Percentiles rank a stretch among this genome's conserved stretches.
These are phyloP conservation scores for Oropetium thomaeum DNA, from an alignment of 176 grass and related monocot genomes.

Conservation along the genomic window DNA sequence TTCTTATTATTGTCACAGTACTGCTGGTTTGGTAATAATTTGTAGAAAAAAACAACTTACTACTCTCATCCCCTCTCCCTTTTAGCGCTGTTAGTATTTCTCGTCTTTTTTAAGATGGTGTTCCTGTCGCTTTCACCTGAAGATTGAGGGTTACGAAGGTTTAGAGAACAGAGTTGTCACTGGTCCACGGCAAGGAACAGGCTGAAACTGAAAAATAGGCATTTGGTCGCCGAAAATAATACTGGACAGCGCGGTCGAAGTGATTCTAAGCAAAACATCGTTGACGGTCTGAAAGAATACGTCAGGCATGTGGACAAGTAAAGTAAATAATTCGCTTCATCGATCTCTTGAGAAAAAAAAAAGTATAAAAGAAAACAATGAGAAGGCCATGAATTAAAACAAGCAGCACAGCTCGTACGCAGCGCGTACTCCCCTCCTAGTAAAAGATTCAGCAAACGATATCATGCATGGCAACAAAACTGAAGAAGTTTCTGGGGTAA, in stretches of 20 bases:
- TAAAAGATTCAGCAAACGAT: constrained; percentile 27
- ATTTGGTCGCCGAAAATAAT: constrained; percentile 57
- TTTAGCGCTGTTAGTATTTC: too few species aligned
- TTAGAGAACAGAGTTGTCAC: neutral
- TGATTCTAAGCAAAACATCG: constrained; percentile 78
- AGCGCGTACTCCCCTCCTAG: constrained; percentile 29
- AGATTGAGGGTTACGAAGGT: neutral
- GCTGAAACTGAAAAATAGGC: too few species aligned
- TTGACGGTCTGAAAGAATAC: constrained; percentile 63
- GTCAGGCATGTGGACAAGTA: too few species aligned
- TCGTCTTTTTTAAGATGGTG: too few species aligned
- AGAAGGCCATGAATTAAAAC: neutral
- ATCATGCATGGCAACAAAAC: constrained; percentile 15
- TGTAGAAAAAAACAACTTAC: too few species aligned
- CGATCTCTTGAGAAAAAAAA: neutral
- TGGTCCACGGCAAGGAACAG: neutral
- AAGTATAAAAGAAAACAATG: too few species aligned
- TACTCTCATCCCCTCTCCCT: too few species aligned
- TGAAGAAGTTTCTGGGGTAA: constrained; percentile 19
- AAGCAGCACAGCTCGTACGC: constrained; percentile 43
- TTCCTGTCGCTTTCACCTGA: constrained; percentile 34
- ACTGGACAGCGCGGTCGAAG: constrained; percentile 62
- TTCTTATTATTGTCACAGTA: too few species aligned
- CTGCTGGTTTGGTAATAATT: too few species aligned
- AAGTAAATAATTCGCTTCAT: neutral